These are phyloP conservation scores for Kwoniella sp. DNA, from an alignment of 768 basidiomycete species.

Conservation along the genomic window DNA sequence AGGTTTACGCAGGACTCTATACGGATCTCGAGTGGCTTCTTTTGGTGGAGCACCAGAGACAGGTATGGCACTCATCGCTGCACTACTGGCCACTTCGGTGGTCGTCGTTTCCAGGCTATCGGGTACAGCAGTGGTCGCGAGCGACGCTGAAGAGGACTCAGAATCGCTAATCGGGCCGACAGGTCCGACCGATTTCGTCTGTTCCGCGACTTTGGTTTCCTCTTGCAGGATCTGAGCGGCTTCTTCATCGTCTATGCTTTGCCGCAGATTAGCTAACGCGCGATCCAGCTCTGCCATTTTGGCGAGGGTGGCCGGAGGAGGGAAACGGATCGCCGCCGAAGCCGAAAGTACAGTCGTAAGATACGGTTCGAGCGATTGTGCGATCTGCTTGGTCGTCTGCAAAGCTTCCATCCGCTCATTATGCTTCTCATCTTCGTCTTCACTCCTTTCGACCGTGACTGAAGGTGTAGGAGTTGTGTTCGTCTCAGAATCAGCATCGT, in stretches of 20 bases:
- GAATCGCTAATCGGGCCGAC: constrained; percentile 3
- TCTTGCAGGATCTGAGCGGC: constrained; percentile 63
- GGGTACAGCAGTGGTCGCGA: constrained; percentile 5
- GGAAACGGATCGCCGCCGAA: constrained; percentile 87
- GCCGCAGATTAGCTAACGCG: constrained; percentile 68
- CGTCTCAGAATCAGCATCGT: background rate
- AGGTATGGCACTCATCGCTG: constrained; percentile 33
- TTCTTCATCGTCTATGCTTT: constrained; percentile 82
- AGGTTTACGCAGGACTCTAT: constrained; percentile 62
- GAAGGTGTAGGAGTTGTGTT: constrained; percentile 10
- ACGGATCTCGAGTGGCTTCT: constrained; percentile 38
- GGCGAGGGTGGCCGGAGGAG: constrained; percentile 82
- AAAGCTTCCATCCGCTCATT: constrained; percentile 29
- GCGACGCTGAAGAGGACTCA: constrained; percentile 8
- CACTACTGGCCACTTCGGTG: constrained; percentile 23
- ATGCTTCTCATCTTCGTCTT: constrained; percentile 31
- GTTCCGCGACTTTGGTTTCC: constrained; percentile 56
- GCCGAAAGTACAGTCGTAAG: constrained; percentile 85
- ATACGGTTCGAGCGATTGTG: constrained; percentile 81
- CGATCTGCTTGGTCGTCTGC: constrained; percentile 65
- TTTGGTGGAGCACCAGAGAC: constrained; percentile 11
- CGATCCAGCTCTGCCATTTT: constrained; percentile 87
- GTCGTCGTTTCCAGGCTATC: constrained; percentile 11
- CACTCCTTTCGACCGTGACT: background rate
- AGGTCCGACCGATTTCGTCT: constrained; percentile 4